Base-by-base conservation (phyloP, 2,329 filamentous ascomycete species). In the Periglandula ipomoeae region DNA sequence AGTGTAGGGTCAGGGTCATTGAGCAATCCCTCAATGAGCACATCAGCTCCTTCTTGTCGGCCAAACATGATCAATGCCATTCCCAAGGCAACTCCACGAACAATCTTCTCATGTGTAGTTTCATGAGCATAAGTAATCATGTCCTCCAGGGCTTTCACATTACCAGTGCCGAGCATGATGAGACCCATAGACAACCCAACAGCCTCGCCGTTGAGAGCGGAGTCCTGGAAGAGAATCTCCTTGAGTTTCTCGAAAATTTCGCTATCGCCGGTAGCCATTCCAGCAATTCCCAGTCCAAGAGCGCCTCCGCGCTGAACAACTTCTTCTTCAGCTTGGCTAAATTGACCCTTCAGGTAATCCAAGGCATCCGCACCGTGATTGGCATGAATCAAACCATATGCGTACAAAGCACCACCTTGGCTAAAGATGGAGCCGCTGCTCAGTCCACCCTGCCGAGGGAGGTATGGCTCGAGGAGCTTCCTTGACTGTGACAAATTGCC, bases 21-120 rank as follows among this genome's bases (percentile, higher is more conserved):
- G 32, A 98, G 78, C 2, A 98, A 82, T 43, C 88, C 89, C 62
- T 95, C 91, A 56, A 98, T 94, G 58, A 97, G 79, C 61, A 93
- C 87, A 67, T 98, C 93, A 11, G 93, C 93, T 54, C 85, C 85
- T 68, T 98, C 93, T 69, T 97, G 90, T 52, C 89, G 86, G 43
- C 86, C 89, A 59, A 93, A 98, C 91, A 97, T 97, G 72, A 98
- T 95, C 51, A 98, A 75, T 10, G 93, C 89, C 89, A 98, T 97
- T 51, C 93, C 93, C 56, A 98, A 80, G 27, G 93, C 91, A 51
- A 96, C 81, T 63, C 93, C 93, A 44, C 93, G 89, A 22, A 98
- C 89, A 61, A 95, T 97, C 78, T 98, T 98, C 74, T 98, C 93
- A 70, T 98, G 93, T 53, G 94, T 91, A 1, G 93, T 98, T 58